Base-by-base conservation (phyloP, 164 flowering plant species). In the Macadamia tetraphylla region DNA sequence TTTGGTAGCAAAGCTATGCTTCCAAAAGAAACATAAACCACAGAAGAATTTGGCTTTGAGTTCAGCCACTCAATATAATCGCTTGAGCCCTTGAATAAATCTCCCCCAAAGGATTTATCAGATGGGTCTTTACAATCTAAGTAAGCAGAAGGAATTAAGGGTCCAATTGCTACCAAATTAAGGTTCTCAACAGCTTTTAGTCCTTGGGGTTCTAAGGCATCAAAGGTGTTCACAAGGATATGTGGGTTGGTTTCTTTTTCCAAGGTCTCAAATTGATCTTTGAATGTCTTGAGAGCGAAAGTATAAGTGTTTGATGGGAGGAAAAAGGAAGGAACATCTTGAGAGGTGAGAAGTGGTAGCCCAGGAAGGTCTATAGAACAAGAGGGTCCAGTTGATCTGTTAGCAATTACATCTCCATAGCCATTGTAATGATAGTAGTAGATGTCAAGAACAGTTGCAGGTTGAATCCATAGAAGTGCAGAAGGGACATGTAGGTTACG, bases 141-240 rank as follows among this genome's bases (percentile, higher is more conserved):
- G 70, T 73, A 80, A 6, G 80, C 77, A 0, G 86, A 74, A 0
- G 85, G 84, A 52, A 82, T 62, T 67, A 84, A 58, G 3, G 92
- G 91, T 6, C 90, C 90, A 7, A 85, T 42, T 3, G 70, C 76
- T 2, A 79, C 63, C 61, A 75, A 8, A 3, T 75, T 67, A 30
- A 77, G 56, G 42, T 49, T 40, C 6, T 74, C 73, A 13, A 79
- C 18, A 4, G 84, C 80, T 15, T 13, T 63, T 0, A 85, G n/a
- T 0, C 78, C 78, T 1, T 78, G 74, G 0, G 67, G 62, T 67
- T 86, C 89, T 9, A 82, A 42, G 1, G 72, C 79, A 49, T 82
- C 78, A 62, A 82, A 83, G 1, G 85, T 81, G 67, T 86, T 86
- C 1, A 86, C 78, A 0, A 86, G 74, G 14, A 84, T 74, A 32